Base-by-base conservation (phyloP, 2,329 filamentous ascomycete species). In the Graphiopsis chlorocephala region DNA sequence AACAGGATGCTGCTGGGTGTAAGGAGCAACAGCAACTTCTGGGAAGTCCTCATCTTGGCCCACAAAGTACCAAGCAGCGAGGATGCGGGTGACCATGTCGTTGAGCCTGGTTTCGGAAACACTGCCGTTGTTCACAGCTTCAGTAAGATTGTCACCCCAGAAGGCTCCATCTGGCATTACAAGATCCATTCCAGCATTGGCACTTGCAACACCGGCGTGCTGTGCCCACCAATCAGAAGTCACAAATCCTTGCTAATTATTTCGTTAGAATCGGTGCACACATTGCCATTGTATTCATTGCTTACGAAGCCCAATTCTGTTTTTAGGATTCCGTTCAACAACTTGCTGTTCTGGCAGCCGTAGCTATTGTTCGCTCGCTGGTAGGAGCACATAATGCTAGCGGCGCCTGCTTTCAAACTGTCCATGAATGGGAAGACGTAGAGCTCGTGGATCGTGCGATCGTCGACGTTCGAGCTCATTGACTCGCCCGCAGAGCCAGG, bases 301-400 rank as follows among this genome's bases (percentile, higher is more conserved):
- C 38, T 23, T 7, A 45, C 38, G 67, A 91, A 91, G 0, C 86
- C 87, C 45, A 91, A 81, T 75, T 92, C 89, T 45, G 89, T 87
- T 70, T 91, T 92, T 14, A 91, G 77, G 4, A 91, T 81, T 0
- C 85, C 86, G 67, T 90, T 91, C 56, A 89, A 80, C 6, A 88
- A 77, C 72, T 87, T 87, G 65, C 85, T 86, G 72, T 91, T 91
- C 64, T 74, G 68, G 64, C 73, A 90, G 5, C 83, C 82, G 58
- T 88, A 86, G 0, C 86, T 88, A 59, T 87, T 86, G 71, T 91
- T 90, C 61, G 89, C 81, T 80, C 86, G 67, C 29, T 75, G 70
- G 29, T 71, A 71, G 11, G 65, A 62, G 63, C 68, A 81, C 82
- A 52, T 31, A 7, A 33, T 59, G 23, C 63, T 56, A 7, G 63